Evolutionary conservation across 257 asterid species (phyloP).

Genomic region (Primulina tabacum): DNA sequence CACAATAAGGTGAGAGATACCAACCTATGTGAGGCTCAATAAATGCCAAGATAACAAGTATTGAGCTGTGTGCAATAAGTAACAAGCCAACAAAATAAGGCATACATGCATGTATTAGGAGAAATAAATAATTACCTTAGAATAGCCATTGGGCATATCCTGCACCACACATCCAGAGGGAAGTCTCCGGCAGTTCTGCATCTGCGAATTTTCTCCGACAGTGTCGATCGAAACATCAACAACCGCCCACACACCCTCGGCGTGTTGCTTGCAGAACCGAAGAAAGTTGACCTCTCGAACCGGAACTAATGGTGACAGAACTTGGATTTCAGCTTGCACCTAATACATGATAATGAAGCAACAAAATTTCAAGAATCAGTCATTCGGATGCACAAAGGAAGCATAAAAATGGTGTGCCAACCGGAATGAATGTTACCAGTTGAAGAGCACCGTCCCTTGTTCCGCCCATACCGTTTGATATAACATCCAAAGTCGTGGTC

Average conservation of each 20-base stretch:
- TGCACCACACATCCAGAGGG: conserved; percentile 59
- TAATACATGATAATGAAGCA: neutral
- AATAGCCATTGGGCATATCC: conserved; percentile 62
- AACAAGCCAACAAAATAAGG: neutral
- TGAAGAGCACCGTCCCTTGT: conserved; percentile 62
- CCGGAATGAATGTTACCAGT: conserved; percentile 34
- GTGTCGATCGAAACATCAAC: conserved; percentile 51
- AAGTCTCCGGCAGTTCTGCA: conserved; percentile 38
- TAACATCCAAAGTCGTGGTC: conserved; percentile 45
- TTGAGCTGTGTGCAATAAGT: conserved; percentile 1
- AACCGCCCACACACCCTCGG: conserved; percentile 61
- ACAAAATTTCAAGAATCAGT: neutral
- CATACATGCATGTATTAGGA: neutral
- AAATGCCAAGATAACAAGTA: conserved; percentile 14
- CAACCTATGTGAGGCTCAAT: conserved; percentile 12
- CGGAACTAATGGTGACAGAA: conserved; percentile 51
- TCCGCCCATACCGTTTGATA: conserved; percentile 57
- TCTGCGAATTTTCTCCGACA: conserved; percentile 33
- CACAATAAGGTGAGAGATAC: conserved; percentile 20
- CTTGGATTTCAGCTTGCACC: conserved; percentile 59
- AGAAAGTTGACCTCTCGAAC: conserved; percentile 53
- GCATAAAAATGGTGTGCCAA: neutral
- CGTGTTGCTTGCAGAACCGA: conserved; percentile 60
- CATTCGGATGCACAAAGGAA: neutral
- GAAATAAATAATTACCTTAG: conserved; percentile 35